These are phyloP conservation scores for Eucalyptus polybractea DNA, from an alignment of 345 rosid genomes.

Conservation along the genomic window DNA sequence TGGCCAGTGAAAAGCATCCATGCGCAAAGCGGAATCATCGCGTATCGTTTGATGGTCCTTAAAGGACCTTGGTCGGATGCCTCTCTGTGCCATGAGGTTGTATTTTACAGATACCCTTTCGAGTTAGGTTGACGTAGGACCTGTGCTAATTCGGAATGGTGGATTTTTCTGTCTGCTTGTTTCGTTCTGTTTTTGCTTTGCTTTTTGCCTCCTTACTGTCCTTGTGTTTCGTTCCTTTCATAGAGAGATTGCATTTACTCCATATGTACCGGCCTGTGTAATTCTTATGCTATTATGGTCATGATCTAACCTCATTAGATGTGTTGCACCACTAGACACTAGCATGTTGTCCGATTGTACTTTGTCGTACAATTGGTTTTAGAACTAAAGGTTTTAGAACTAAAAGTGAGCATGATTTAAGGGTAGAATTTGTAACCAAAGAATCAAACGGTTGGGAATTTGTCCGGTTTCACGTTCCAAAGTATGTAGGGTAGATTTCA, in stretches of 20 bases:
- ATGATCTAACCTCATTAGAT: not conserved
- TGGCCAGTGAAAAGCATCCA: not conserved
- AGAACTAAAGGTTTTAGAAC: not conserved
- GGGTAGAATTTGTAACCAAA: too few species aligned
- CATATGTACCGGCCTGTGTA: not conserved
- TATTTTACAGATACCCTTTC: constrained; percentile 26
- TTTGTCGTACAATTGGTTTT: not conserved
- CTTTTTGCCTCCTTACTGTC: not conserved
- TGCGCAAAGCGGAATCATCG: not conserved
- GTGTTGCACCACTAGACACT: not conserved
- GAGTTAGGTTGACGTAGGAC: constrained; percentile 30
- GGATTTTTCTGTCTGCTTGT: not conserved
- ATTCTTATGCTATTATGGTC: not conserved
- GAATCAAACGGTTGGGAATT: too few species aligned
- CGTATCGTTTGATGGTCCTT: not conserved
- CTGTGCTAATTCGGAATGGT: constrained; percentile 31
- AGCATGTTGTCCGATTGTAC: not conserved
- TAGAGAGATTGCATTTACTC: not conserved
- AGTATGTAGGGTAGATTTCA: too few species aligned
- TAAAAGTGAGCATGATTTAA: too few species aligned
- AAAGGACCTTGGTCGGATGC: constrained; percentile 23
- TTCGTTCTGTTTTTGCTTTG: not conserved
- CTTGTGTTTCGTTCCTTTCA: not conserved
- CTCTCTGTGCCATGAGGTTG: constrained; percentile 41
- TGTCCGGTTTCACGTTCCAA: too few species aligned